Evolutionary conservation across 192 early-diverging fungal genomes (phyloP).

Genomic region (Backusella luteola): DNA sequence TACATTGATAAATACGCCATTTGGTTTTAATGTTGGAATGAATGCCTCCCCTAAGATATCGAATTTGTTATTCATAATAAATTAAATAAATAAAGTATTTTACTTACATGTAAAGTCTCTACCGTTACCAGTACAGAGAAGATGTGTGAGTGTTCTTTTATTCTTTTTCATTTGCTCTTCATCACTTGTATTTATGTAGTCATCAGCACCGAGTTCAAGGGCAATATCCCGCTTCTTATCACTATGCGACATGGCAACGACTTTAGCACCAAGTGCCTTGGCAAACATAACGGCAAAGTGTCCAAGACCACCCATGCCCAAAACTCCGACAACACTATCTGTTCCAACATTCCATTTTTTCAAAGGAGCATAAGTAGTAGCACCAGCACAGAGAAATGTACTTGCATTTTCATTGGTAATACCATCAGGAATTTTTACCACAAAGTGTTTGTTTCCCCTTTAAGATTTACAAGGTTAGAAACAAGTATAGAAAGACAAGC

Average conservation of each 20-base stretch:
- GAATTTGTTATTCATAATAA: background rate
- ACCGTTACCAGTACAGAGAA: slow-evolving; percentile 17
- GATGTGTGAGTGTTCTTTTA: slow-evolving; percentile 19
- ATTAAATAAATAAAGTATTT: background rate
- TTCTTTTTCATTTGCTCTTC: slow-evolving; percentile 13
- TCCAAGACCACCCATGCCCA: slow-evolving; percentile 43
- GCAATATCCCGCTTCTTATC: slow-evolving; percentile 59
- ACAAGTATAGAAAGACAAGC: background rate
- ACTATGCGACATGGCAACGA: slow-evolving; percentile 52
- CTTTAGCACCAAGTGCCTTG: slow-evolving; percentile 45
- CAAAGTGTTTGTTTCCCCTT: slow-evolving; percentile 48
- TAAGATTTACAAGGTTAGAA: background rate
- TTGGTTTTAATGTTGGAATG: background rate
- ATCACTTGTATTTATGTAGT: slow-evolving; percentile 21
- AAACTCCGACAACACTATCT: slow-evolving; percentile 13
- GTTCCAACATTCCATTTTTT: slow-evolving; percentile 33
- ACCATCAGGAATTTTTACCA: slow-evolving; percentile 53
- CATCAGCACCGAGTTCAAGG: slow-evolving; percentile 50
- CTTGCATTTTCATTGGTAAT: slow-evolving; percentile 54
- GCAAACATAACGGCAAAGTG: slow-evolving; percentile 58
- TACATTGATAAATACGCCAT: slow-evolving; percentile 10
- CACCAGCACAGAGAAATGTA: slow-evolving; percentile 72
- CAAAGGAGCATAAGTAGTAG: slow-evolving; percentile 59
- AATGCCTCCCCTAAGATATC: background rate
- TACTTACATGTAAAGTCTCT: slow-evolving; percentile 11